These are phyloP conservation scores for Secale cereale DNA, from an alignment of 176 grass and related monocot genomes.

Conservation along the genomic window DNA sequence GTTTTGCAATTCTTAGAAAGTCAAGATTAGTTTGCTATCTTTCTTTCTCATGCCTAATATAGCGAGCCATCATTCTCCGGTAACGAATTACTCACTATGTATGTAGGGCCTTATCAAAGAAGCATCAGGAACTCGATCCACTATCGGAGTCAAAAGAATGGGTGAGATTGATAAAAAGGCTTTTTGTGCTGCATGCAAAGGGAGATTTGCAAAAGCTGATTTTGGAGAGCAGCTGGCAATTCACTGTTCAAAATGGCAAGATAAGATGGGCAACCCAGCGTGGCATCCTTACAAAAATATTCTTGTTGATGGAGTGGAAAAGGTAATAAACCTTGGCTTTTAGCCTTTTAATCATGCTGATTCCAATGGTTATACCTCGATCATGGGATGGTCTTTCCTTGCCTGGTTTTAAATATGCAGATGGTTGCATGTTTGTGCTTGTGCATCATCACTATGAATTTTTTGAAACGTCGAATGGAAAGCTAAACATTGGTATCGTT, in stretches of 20 bases:
- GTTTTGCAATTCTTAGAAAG: background rate
- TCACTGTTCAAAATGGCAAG: slow-evolving; percentile 53
- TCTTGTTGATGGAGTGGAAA: background rate
- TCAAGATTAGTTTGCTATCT: background rate
- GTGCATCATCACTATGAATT: background rate
- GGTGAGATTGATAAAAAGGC: slow-evolving; percentile 65
- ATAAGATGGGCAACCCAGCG: slow-evolving; percentile 52
- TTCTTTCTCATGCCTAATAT: background rate
- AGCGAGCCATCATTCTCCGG: background rate
- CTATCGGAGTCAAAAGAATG: slow-evolving; percentile 74
- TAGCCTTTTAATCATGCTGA: background rate
- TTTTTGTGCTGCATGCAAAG: slow-evolving; percentile 53
- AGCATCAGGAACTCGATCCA: slow-evolving; percentile 15
- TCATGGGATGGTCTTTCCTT: background rate
- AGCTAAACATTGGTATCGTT: background rate
- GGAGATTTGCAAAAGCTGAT: background rate
- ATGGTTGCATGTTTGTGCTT: background rate
- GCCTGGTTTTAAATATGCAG: background rate
- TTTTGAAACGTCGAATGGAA: no score
- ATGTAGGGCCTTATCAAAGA: slow-evolving; percentile 46
- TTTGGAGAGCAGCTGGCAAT: no score
- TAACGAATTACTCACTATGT: slow-evolving; percentile 15
- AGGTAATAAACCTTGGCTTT: slow-evolving; percentile 46
- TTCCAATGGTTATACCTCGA: background rate
- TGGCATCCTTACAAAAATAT: slow-evolving; percentile 73